Base-by-base conservation (phyloP, 257 asterid species). In the Nicotiana obtusifolia region DNA sequence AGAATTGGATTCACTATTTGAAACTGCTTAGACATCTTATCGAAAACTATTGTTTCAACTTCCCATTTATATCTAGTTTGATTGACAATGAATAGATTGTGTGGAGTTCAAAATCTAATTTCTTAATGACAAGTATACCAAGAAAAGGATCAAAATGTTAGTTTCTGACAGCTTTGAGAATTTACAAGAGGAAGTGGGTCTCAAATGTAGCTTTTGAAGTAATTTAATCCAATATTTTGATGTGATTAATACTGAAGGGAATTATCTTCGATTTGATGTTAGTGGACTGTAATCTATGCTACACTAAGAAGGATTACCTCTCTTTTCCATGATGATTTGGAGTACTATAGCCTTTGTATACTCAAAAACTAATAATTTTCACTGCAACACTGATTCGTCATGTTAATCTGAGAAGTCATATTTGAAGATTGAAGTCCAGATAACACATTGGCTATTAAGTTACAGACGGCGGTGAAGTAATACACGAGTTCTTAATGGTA, bases 321-420 rank as follows among this genome's bases (percentile, higher is more conserved):
- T 37, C 44, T 37, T 69, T 69, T 69, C 33, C 33, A 20, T 69
- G 35, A 37, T 69, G 77, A n/a, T 69, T 19, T 19, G 54, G 54
- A 10, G 77, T 68, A 10, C 5, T 47, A 44, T 81, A 22, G 56
- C 31, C 11, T 57, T 71, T 24, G 26, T 77, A 24, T 61, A 33
- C 24, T 19, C 24, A 59, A 11, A 35, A n/a, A n/a, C n/a, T n/a
- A n/a, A 10, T 64, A 41, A 37, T 64, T 26, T 35, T 59, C 76
- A 54, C 64, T 35, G 24, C 41, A 10, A 11, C 10, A 54, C 62
- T 80, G 10, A 73, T 20, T 33, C 0, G 68, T 35, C 84, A 33
- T 75, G 61, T 81, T n/a, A 28, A 78, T 77, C 22, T 77, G 62
- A 54, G 52, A 24, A 78, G 56, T 78, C 20, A 47, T 19, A 78